Evolutionary conservation across 257 asterid species (phyloP).

Genomic region (Fraxinus quadrangulata): DNA sequence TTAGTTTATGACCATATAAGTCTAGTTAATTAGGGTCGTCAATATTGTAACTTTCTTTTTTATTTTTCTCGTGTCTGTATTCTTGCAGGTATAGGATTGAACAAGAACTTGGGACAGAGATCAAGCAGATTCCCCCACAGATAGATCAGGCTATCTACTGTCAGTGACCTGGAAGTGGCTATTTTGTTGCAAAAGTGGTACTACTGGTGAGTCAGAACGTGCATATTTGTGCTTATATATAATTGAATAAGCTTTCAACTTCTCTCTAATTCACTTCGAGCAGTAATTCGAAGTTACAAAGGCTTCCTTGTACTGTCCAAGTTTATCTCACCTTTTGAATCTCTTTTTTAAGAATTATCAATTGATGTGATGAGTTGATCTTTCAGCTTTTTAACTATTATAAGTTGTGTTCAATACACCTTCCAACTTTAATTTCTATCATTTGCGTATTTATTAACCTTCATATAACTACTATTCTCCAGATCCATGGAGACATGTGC

Average conservation of each 20-base stretch:
- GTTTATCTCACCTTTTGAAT: not conserved
- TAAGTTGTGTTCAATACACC: not conserved
- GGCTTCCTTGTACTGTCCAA: not conserved
- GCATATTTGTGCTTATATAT: not conserved
- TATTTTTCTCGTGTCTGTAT: not conserved
- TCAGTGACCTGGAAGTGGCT: conserved; percentile 35
- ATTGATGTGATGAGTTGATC: not conserved
- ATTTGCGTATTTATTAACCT: not conserved
- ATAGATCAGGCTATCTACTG: conserved; percentile 82
- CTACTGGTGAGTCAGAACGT: conserved; percentile 34
- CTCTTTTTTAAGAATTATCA: not conserved
- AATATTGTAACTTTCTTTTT: not conserved
- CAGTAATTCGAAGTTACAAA: not conserved
- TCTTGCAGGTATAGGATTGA: conserved; percentile 72
- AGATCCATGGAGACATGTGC: not conserved
- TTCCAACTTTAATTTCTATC: not conserved
- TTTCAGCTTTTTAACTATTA: not conserved
- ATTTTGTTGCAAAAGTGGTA: conserved; percentile 12
- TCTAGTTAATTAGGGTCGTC: conserved; percentile 3
- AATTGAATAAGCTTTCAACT: not conserved
- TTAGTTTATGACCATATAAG: conserved; percentile 1
- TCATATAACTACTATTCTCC: not conserved
- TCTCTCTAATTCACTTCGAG: not conserved
- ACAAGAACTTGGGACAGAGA: conserved; percentile 83
- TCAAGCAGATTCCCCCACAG: conserved; percentile 83